Base-by-base conservation (phyloP, 2,329 filamentous ascomycete species). In the Cordyceps pruinosa region DNA sequence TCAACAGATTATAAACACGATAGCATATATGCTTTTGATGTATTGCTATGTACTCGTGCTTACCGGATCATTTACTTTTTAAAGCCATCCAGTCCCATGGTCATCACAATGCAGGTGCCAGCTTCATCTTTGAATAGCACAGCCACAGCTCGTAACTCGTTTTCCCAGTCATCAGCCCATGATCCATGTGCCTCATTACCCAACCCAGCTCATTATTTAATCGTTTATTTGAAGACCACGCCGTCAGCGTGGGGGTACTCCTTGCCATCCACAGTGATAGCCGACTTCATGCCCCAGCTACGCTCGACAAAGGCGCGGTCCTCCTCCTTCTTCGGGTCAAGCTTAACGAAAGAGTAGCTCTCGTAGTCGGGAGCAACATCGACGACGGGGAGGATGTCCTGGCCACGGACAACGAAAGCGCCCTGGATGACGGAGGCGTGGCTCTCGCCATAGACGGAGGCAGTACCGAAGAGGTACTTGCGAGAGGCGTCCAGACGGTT, bases 311-410 rank as follows among this genome's bases (percentile, higher is more conserved):
- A 92, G 73, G 88, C 86, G 72, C 82, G 85, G 83, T 97, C 90
- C 75, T 92, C 90, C 56, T 82, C 74, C 73, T 90, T 96, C 74
- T 76, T 84, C 72, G 85, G 87, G 82, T 99, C 93, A 69, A 99
- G 90, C 88, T 97, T 97, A 75, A 79, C 88, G 86, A 97, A 97
- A 67, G 83, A 76, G 84, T 97, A 99, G 80, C 88, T 93, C 85
- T 99, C 94, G 75, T 83, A 91, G 79, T 99, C 94, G 69, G 94
- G 94, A 71, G 93, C 94, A 69, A 99, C 94, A 68, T 97, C 90
- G 74, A 99, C 97, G 68, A 91, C 94, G 61, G 90, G 88, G 54
- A 81, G 68, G 74, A 82, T 84, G 26, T 99, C 90, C 74, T 97
- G 86, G 66, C 94, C 94, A 71, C 94, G 93, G 80, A 97, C 83